These are phyloP conservation scores for Stephanodiscus minutulus DNA, from an alignment of 108 stramenopile genomes.

Conservation along the genomic window DNA sequence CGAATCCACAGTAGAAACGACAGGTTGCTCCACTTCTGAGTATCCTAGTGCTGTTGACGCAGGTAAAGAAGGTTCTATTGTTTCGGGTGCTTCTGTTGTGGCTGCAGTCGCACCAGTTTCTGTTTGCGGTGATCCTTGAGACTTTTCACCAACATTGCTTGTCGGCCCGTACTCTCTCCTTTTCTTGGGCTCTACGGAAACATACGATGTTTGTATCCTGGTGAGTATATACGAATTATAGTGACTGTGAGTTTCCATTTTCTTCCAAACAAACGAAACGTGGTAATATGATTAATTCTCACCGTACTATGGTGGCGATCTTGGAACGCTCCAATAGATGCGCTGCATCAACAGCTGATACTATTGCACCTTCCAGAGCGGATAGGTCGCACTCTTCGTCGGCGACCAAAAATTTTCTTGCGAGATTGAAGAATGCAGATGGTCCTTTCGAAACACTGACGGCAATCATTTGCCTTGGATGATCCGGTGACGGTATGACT, in stretches of 20 bases:
- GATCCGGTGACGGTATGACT: conserved; percentile 7
- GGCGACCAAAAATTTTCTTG: conserved; percentile 80
- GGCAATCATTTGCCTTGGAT: conserved; percentile 77
- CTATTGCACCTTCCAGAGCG: conserved; percentile 85
- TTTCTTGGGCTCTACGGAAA: conserved; percentile 73
- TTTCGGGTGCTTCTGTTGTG: conserved; percentile 16
- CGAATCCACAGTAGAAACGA: conserved; percentile 2
- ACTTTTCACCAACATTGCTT: conserved; percentile 8
- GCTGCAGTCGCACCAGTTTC: conserved; percentile 12
- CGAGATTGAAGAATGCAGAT: conserved; percentile 82
- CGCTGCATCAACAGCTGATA: conserved; percentile 85
- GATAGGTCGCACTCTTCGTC: conserved; percentile 83
- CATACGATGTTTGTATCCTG: conserved; percentile 79
- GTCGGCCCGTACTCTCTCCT: conserved; percentile 33
- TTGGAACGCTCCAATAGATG: conserved; percentile 82
- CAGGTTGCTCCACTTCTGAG: conserved; percentile 20
- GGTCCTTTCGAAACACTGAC: conserved; percentile 85
- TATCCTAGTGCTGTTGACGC: conserved; percentile 15
- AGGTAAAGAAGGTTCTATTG: conserved; percentile 26
- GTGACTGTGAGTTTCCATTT: conserved; percentile 1
- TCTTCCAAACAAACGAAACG: neutral
- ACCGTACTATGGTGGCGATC: conserved; percentile 79
- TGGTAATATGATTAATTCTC: conserved; percentile 12
- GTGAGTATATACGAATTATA: neutral
- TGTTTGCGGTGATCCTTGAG: conserved; percentile 7